phyloP scores from a whole-genome alignment of 495 filamentous ascomycete species.

The Niebla homalea region DNA sequence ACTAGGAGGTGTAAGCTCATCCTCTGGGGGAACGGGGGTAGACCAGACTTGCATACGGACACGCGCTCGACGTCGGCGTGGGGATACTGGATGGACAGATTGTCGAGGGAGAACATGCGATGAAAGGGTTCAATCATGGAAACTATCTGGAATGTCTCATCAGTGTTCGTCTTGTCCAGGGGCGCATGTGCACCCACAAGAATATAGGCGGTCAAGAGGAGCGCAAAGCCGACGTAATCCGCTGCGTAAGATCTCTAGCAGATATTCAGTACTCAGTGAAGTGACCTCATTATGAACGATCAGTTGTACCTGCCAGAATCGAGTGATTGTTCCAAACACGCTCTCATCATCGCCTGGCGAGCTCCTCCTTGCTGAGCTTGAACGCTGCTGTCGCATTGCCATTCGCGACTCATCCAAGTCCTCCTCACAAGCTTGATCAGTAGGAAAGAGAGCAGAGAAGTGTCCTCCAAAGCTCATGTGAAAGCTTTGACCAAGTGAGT shows the following conservation, averaged over 20 bases:
- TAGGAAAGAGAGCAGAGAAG: neutral
- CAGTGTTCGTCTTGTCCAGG: neutral
- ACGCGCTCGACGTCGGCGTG: conserved; percentile 79
- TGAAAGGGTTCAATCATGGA: conserved; percentile 76
- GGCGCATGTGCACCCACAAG: conserved; percentile 36
- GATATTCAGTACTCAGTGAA: neutral
- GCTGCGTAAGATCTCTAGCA: conserved; percentile 63
- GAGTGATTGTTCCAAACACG: conserved; percentile 27
- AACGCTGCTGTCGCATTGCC: neutral
- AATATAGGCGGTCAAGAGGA: conserved; percentile 54
- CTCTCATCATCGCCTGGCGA: conserved; percentile 1
- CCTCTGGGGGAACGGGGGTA: neutral
- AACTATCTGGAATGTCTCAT: conserved; percentile 38
- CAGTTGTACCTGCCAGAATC: conserved; percentile 26
- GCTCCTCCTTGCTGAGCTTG: conserved; percentile 4
- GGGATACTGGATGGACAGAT: conserved; percentile 72
- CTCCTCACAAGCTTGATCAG: neutral
- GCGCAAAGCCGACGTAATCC: conserved; percentile 69
- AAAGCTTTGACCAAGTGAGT: neutral
- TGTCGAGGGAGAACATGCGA: conserved; percentile 59
- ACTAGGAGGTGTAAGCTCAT: conserved; percentile 27
- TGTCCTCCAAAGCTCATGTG: conserved; percentile 1
- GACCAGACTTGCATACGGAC: conserved; percentile 45
- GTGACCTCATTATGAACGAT: neutral
- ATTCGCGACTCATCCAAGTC: neutral